Evolutionary conservation across 139 green algal species (phyloP).

Genomic region (Picochlorum sp.): DNA sequence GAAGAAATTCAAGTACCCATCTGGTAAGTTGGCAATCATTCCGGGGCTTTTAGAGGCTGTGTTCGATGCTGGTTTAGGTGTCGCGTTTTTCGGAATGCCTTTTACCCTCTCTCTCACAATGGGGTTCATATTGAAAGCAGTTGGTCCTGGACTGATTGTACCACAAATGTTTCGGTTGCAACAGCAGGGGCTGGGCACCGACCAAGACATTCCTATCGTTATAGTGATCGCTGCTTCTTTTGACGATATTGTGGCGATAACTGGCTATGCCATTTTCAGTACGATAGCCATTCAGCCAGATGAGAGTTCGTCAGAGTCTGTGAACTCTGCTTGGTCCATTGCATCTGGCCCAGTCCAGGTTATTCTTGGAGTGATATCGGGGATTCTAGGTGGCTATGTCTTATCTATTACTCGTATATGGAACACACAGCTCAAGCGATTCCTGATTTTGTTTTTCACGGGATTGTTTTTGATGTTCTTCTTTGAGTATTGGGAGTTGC

Average conservation of each 20-base stretch:
- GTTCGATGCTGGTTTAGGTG: slow-evolving; percentile 45
- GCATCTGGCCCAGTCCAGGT: slow-evolving; percentile 31
- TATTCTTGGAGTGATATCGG: slow-evolving; percentile 52
- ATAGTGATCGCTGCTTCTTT: slow-evolving; percentile 77
- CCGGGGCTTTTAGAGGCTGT: slow-evolving; percentile 52
- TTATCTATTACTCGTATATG: slow-evolving; percentile 50
- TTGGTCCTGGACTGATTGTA: slow-evolving; percentile 75
- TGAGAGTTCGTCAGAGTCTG: neutral
- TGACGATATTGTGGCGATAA: slow-evolving; percentile 81
- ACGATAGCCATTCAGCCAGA: slow-evolving; percentile 44
- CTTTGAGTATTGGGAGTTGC: slow-evolving; percentile 56
- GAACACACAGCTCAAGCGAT: slow-evolving; percentile 44
- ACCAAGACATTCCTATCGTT: slow-evolving; percentile 69
- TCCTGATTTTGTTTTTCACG: slow-evolving; percentile 34
- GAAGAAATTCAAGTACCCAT: slow-evolving; percentile 22
- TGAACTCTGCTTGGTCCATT: slow-evolving; percentile 21
- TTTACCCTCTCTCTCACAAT: slow-evolving; percentile 48
- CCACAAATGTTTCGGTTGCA: slow-evolving; percentile 81
- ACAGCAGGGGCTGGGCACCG: slow-evolving; percentile 48
- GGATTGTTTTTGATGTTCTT: slow-evolving; percentile 63
- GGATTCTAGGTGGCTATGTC: slow-evolving; percentile 34
- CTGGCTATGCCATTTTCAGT: slow-evolving; percentile 70
- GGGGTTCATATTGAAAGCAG: slow-evolving; percentile 82
- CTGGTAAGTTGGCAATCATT: slow-evolving; percentile 24
- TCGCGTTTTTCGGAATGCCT: slow-evolving; percentile 41